These are phyloP conservation scores for Pseudevernia furfuracea DNA, from an alignment of 495 filamentous ascomycete species.

Conservation along the genomic window DNA sequence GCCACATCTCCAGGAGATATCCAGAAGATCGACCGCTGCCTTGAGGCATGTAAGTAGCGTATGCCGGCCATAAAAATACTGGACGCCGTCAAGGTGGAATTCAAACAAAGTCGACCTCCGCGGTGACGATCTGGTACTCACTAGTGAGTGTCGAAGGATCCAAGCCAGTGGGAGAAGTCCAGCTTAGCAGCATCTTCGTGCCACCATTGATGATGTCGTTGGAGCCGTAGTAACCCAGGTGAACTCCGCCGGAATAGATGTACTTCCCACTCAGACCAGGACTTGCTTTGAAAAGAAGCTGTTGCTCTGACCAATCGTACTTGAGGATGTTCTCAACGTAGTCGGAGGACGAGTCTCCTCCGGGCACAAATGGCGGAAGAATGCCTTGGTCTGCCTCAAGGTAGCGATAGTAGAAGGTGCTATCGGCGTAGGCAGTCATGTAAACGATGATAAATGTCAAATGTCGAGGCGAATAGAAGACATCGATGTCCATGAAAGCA, in stretches of 20 bases:
- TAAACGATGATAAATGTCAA: conserved; percentile 33
- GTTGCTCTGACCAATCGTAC: conserved; percentile 29
- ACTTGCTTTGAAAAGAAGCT: conserved; percentile 27
- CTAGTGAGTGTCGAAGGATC: conserved; percentile 23
- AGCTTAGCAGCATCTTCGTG: conserved; percentile 30
- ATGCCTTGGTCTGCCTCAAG: conserved; percentile 28
- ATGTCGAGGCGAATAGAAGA: conserved; percentile 34
- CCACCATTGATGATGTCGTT: conserved; percentile 32
- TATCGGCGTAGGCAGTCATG: conserved; percentile 31
- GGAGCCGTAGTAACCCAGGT: conserved; percentile 30
- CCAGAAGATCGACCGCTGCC: conserved; percentile 18
- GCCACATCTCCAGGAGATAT: conserved; percentile 21
- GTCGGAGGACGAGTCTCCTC: conserved; percentile 22
- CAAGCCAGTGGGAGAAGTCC: conserved; percentile 31
- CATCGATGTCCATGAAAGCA: conserved; percentile 30
- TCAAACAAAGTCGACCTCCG: conserved; percentile 27
- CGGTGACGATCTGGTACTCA: conserved; percentile 32
- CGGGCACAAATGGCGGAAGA: conserved; percentile 25
- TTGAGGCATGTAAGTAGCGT: background rate
- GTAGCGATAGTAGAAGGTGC: conserved; percentile 34
- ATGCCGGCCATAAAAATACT: background rate
- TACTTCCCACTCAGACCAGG: conserved; percentile 25
- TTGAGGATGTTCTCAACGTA: conserved; percentile 29
- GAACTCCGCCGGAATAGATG: conserved; percentile 30
- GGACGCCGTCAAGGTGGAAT: background rate